These are phyloP conservation scores for Alternaria consortialis DNA, from an alignment of 2,329 filamentous ascomycete genomes.

Conservation along the genomic window DNA sequence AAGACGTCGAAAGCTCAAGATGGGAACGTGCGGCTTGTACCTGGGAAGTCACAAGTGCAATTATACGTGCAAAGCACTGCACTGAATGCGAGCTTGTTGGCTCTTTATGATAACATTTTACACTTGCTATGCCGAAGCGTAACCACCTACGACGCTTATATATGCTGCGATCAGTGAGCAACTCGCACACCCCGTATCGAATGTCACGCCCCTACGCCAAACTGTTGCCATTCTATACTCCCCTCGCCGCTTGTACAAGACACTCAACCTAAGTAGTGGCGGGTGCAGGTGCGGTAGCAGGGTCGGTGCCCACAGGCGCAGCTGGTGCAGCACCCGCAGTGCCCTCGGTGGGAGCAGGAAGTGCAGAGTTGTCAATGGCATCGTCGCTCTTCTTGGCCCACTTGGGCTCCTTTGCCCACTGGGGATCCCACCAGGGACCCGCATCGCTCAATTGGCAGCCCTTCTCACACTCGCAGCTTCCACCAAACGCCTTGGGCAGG, in stretches of 20 bases:
- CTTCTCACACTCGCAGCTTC: slow-evolving; percentile 79
- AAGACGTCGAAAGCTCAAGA: neutral
- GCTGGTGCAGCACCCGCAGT: slow-evolving; percentile 29
- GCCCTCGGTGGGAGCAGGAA: slow-evolving; percentile 38
- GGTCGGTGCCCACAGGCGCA: slow-evolving; percentile 25
- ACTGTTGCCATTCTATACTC: neutral
- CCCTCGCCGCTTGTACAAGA: neutral
- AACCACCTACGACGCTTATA: slow-evolving; percentile 9
- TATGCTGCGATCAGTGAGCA: slow-evolving; percentile 8
- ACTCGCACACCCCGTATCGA: neutral
- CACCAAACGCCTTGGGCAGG: slow-evolving; percentile 86
- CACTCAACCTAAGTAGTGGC: slow-evolving; percentile 51
- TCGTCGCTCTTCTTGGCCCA: slow-evolving; percentile 54
- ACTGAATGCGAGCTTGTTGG: neutral
- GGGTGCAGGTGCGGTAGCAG: slow-evolving; percentile 22
- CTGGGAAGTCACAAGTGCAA: neutral
- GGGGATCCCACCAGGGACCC: slow-evolving; percentile 83
- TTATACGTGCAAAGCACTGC: neutral
- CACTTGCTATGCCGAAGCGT: slow-evolving; percentile 7
- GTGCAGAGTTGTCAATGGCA: slow-evolving; percentile 45
- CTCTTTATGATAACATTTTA: slow-evolving; percentile 8
- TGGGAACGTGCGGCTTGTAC: neutral
- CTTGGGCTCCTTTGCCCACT: slow-evolving; percentile 69
- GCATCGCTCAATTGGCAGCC: slow-evolving; percentile 88
- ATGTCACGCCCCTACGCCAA: slow-evolving; percentile 11